Evolutionary conservation across 441 rosid species (phyloP).

Genomic region (Pelargonium cotyledonis): DNA sequence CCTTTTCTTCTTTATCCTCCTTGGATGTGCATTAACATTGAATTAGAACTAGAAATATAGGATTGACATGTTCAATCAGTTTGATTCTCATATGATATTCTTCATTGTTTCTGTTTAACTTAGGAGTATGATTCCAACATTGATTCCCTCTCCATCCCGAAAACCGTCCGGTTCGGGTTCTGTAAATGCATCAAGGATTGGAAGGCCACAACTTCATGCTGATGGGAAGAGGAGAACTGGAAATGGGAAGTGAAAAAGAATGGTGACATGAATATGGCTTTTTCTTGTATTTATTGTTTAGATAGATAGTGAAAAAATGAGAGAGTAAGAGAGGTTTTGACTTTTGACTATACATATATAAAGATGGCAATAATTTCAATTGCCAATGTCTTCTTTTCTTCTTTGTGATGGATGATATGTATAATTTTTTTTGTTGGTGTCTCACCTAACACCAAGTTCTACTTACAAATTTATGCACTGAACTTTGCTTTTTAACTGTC

Average conservation of each 20-base stretch:
- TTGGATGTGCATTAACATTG: background rate
- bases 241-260: constrained; percentile 36
- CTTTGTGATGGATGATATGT: too few relatives aligned
- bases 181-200: constrained; percentile 27
- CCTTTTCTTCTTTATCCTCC: background rate
- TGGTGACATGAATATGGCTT: background rate
- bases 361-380: too few relatives aligned
- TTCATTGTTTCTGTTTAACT: constrained; percentile 13
- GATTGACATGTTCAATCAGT: background rate
- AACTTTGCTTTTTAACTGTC: too few relatives aligned
- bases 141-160: constrained; percentile 54
- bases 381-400: too few relatives aligned
- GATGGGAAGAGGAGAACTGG: constrained; percentile 57
- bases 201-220: constrained; percentile 26
- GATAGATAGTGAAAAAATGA: too few relatives aligned
- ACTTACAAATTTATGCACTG: too few relatives aligned
- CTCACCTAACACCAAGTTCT: too few relatives aligned
- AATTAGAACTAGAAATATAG: too few relatives aligned
- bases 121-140: constrained; percentile 70
- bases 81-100: background rate
- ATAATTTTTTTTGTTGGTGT: too few relatives aligned
- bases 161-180: constrained; percentile 33
- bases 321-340: too few relatives aligned
- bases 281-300: constrained; percentile 20
- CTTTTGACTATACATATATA: too few relatives aligned